These are phyloP conservation scores for Anthostomella pinea DNA, from an alignment of 2,329 filamentous ascomycete species.

Conservation along the genomic window DNA sequence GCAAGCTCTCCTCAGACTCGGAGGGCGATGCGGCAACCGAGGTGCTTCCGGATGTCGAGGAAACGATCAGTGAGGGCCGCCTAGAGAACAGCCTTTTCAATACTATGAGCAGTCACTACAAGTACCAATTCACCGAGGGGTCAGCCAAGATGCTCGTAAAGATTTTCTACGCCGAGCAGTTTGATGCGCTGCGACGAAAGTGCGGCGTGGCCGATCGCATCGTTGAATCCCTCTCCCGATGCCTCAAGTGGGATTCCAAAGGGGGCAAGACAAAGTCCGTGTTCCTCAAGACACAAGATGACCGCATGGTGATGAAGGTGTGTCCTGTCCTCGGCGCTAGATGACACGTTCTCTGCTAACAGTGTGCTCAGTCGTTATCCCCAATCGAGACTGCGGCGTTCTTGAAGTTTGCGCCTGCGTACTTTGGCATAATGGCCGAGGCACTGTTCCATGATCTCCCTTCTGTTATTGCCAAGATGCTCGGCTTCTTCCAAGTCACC, in stretches of 20 bases:
- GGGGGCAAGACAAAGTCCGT: slow-evolving; percentile 97
- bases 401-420: slow-evolving; percentile 90
- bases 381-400: slow-evolving; percentile 92
- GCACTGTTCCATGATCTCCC: slow-evolving; percentile 93
- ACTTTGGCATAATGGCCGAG: slow-evolving; percentile 96
- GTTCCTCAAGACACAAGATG: slow-evolving; percentile 94
- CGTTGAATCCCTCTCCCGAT: slow-evolving; percentile 90
- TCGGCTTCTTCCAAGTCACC: slow-evolving; percentile 95
- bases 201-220: slow-evolving; percentile 93
- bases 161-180: slow-evolving; percentile 97
- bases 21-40: slow-evolving; percentile 33
- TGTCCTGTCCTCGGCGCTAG: slow-evolving; percentile 4
- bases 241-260: slow-evolving; percentile 96
- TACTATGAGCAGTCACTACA: slow-evolving; percentile 85
- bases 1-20: slow-evolving; percentile 17
- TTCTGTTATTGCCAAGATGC: slow-evolving; percentile 98
- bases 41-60: slow-evolving; percentile 26
- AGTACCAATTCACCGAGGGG: slow-evolving; percentile 92
- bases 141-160: slow-evolving; percentile 96
- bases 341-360: too few relatives aligned
- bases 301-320: slow-evolving; percentile 84
- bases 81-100: slow-evolving; percentile 84
- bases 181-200: slow-evolving; percentile 88
- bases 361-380: slow-evolving; percentile 65
- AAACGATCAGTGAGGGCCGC: slow-evolving; percentile 55